Evolutionary conservation across 208 protist species (phyloP).

Genomic region (Acanthamoeba sp.): DNA sequence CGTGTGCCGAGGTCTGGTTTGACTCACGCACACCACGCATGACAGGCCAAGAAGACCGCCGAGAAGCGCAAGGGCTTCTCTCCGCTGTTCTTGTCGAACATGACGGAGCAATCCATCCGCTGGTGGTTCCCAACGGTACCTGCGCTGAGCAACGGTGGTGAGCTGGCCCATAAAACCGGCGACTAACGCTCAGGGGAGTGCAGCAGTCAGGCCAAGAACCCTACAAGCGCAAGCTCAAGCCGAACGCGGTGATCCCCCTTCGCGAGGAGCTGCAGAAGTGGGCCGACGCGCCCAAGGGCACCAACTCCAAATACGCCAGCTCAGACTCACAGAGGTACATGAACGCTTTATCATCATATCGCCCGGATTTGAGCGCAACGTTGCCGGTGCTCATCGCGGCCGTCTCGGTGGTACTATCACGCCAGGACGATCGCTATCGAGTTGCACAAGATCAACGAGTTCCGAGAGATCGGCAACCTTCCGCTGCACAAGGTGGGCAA

Average conservation of each 20-base stretch:
- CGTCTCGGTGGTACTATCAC: neutral
- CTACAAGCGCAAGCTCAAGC: slow-evolving; percentile 20
- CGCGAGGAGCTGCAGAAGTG: slow-evolving; percentile 54
- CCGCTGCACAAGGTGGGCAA: slow-evolving; percentile 72
- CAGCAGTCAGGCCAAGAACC: neutral
- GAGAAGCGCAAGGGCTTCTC: slow-evolving; percentile 71
- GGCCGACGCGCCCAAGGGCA: neutral
- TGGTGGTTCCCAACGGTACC: slow-evolving; percentile 65
- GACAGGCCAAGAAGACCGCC: slow-evolving; percentile 47
- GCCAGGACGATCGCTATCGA: slow-evolving; percentile 64
- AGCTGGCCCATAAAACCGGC: no score
- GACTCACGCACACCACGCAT: no score
- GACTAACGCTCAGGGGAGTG: no score
- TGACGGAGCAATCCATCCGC: slow-evolving; percentile 33
- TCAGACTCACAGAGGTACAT: slow-evolving; percentile 1
- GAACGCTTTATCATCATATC: neutral
- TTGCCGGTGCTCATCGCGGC: no score
- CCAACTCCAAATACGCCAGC: slow-evolving; percentile 33
- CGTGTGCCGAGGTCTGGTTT: no score
- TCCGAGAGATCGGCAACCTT: slow-evolving; percentile 2
- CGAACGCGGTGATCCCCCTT: slow-evolving; percentile 32
- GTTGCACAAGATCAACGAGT: slow-evolving; percentile 53
- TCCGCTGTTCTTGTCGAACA: slow-evolving; percentile 57
- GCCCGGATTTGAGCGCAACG: no score
- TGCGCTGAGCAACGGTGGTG: neutral